Conservation (phyloP, 129 eudicot genomes). For the Solidago caesia region DNA sequence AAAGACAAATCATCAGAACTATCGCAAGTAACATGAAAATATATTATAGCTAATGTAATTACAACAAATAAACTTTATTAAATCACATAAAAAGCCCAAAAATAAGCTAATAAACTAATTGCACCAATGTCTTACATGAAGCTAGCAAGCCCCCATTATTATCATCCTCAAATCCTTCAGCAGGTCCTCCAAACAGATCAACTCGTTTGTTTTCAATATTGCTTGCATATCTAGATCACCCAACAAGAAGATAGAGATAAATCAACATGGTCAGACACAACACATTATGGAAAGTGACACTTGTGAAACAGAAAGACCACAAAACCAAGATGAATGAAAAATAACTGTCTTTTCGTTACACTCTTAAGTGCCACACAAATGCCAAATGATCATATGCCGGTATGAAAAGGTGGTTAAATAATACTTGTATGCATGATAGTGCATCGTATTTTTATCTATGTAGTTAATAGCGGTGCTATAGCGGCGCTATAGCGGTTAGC, state of each 20-base stretch:
- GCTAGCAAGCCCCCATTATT: slow-evolving; percentile 74
- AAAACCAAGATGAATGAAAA: background rate
- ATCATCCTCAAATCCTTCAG: slow-evolving; percentile 66
- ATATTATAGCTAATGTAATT: background rate
- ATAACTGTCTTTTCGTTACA: background rate
- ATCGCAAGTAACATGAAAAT: too few species aligned
- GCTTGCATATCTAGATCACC: slow-evolving; percentile 64
- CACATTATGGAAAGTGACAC: slow-evolving; percentile 6
- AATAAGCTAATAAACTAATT: background rate
- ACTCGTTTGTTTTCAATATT: slow-evolving; percentile 77
- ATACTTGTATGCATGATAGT: too few species aligned
- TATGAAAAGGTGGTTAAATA: too few species aligned
- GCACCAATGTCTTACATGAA: slow-evolving; percentile 58
- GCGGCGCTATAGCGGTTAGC: too few species aligned
- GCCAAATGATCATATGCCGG: background rate
- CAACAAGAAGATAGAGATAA: slow-evolving; percentile 13
- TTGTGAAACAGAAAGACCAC: background rate
- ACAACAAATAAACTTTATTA: background rate
- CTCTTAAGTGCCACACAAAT: background rate
- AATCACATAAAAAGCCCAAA: slow-evolving; percentile 10
- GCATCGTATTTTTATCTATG: too few species aligned
- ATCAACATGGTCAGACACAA: slow-evolving; percentile 14
- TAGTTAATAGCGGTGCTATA: too few species aligned
- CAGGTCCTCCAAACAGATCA: slow-evolving; percentile 88
- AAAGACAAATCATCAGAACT: too few species aligned